Evolutionary conservation across 116 monocot genomes (phyloP).

Genomic region (Zostera marina): DNA sequence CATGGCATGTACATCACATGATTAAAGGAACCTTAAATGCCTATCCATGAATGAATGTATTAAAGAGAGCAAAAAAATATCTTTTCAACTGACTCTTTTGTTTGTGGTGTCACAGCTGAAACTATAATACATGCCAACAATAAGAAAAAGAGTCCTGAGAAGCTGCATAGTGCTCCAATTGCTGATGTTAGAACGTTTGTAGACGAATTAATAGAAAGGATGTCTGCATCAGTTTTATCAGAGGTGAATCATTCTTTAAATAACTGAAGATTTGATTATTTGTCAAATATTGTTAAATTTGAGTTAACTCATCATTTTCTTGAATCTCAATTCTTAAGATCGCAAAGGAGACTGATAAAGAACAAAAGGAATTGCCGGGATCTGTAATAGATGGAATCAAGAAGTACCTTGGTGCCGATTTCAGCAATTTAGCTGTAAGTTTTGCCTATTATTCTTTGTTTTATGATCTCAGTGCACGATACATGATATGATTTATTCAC

Average conservation of each 20-base stretch:
- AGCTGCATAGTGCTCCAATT: slow-evolving; percentile 9
- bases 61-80: neutral
- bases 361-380: slow-evolving; percentile 9
- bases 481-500: neutral
- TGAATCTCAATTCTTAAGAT: slow-evolving; percentile 10
- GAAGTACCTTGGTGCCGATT: slow-evolving; percentile 27
- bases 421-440: slow-evolving; percentile 34
- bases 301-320: neutral
- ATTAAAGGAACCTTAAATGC: neutral
- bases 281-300: neutral
- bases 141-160: slow-evolving; percentile 11
- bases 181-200: slow-evolving; percentile 28
- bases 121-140: slow-evolving; percentile 1
- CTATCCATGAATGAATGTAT: neutral
- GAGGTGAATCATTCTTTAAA: slow-evolving; percentile 19
- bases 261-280: neutral
- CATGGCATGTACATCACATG: neutral
- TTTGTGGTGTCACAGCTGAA: slow-evolving; percentile 7
- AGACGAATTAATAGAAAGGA: slow-evolving; percentile 36
- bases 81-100: neutral
- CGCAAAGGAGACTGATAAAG: slow-evolving; percentile 9
- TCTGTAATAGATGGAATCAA: slow-evolving; percentile 28
- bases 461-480: neutral
- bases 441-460: too few relatives aligned
- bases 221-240: slow-evolving; percentile 17